Base-by-base conservation (phyloP, 495 filamentous ascomycete species). In the Apodospora peruviana region DNA sequence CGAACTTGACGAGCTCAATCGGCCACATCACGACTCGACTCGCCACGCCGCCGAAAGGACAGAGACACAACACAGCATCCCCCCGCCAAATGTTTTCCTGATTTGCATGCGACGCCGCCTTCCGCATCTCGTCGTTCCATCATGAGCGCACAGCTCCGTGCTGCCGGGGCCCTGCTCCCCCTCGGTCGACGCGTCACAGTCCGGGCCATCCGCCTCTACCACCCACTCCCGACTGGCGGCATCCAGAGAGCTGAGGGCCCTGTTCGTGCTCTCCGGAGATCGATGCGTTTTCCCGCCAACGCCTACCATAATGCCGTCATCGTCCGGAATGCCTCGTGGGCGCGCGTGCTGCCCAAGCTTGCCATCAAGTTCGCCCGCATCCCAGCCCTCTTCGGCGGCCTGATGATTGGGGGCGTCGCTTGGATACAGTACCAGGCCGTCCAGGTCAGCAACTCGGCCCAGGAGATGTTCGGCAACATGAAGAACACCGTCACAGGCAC, bases 381-480 rank as follows among this genome's bases (percentile, higher is more conserved):
- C 42, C 93, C 93, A 21, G 91, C 94, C 48, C 82, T 95, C 69
- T 90, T 95, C 62, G 93, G 91, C 27, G 90, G 87, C 36, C 83
- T 87, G 37, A 87, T 86, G 68, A 78, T 99, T 62, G 90, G 87
- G 5, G 87, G 88, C 4, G 61, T 93, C 24, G 88, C 88, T 36
- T 99, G 96, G 76, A 59, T 99, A 25, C 93, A 99, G 65, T 96
- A 97, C 65, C 94, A 97, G 70, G 91, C 93, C 52, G 84, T 84
- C 43, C 87, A 94, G 79, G 89, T 90, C 20, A 90, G 90, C 45
- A 94, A 82, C 52, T 99, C 91, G 65, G 90, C 86, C 35, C 77
- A 87, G 47, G 89, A 90, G 57, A 49, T 91, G n/a, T 80, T 93
- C 54, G 80, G 77, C 39, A 78, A 75, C 38, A 80, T 88, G 16